Evolutionary conservation across 371 early-diverging fungal species (phyloP).

Genomic region (Zopfochytrium polystomum): DNA sequence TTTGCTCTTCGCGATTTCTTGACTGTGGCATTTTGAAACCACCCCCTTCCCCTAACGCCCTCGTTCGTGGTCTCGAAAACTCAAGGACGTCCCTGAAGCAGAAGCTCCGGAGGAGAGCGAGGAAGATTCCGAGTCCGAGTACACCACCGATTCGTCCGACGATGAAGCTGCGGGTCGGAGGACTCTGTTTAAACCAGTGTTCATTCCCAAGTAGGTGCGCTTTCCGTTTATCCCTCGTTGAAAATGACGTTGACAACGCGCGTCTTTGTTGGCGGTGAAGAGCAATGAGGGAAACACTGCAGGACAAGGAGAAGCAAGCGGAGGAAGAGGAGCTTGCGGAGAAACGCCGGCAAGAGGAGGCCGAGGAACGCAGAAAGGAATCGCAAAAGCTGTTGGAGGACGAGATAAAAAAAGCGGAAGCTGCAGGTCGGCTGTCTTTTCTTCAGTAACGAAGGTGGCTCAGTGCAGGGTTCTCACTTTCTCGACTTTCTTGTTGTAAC

Average conservation of each 20-base stretch:
- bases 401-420: slow-evolving; percentile 58
- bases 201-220: slow-evolving; percentile 77
- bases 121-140: slow-evolving; percentile 9
- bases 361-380: slow-evolving; percentile 68
- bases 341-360: slow-evolving; percentile 48
- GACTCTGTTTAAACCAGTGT: slow-evolving; percentile 71
- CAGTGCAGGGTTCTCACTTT: slow-evolving; percentile 7
- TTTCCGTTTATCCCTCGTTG: too few species aligned
- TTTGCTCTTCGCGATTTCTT: slow-evolving; percentile 14
- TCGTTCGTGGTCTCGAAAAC: neutral
- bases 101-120: neutral
- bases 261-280: slow-evolving; percentile 30
- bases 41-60: neutral
- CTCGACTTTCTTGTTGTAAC: too few species aligned
- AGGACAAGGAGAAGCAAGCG: slow-evolving; percentile 59
- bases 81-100: neutral
- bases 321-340: slow-evolving; percentile 60
- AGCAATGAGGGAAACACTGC: slow-evolving; percentile 63
- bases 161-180: slow-evolving; percentile 45
- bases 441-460: too few species aligned
- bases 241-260: too few species aligned
- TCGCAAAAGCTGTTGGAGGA: slow-evolving; percentile 75
- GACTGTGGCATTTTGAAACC: neutral
- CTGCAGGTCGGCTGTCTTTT: too few species aligned
- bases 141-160: slow-evolving; percentile 51